phyloP scores from a whole-genome alignment of 768 basidiomycete species.

The Boletus insuetus region DNA sequence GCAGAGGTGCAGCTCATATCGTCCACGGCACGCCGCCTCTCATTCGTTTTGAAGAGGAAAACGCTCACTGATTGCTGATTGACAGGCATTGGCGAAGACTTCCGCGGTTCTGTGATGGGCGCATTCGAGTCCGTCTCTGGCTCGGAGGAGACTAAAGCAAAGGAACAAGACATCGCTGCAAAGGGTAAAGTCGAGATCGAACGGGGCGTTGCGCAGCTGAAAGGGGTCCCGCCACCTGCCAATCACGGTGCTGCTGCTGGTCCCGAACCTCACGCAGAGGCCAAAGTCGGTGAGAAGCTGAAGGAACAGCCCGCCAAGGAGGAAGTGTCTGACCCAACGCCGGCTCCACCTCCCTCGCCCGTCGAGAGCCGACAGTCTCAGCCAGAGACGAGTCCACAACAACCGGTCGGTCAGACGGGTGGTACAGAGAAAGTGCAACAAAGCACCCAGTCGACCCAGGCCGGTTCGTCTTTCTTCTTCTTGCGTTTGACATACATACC shows the following conservation, averaged over 20 bases:
- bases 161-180: conserved; percentile 36
- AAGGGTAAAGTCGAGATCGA: conserved; percentile 41
- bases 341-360: neutral
- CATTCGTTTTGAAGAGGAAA: neutral
- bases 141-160: conserved; percentile 22
- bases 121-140: conserved; percentile 36
- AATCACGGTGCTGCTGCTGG: neutral
- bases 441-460: neutral
- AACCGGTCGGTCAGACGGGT: neutral
- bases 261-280: neutral
- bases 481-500: no score
- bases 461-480: neutral
- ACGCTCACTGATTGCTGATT: neutral
- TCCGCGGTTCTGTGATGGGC: conserved; percentile 43
- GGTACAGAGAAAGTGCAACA: neutral
- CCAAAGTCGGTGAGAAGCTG: neutral
- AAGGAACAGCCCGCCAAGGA: neutral
- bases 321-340: neutral
- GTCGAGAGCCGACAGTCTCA: neutral
- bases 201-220: conserved; percentile 36
- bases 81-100: conserved; percentile 42
- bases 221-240: conserved; percentile 3
- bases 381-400: neutral
- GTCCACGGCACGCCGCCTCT: conserved; percentile 32
- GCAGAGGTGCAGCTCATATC: conserved; percentile 37